phyloP scores from a whole-genome alignment of 2,329 filamentous ascomycete genomes.

The Acarospora socialis region DNA sequence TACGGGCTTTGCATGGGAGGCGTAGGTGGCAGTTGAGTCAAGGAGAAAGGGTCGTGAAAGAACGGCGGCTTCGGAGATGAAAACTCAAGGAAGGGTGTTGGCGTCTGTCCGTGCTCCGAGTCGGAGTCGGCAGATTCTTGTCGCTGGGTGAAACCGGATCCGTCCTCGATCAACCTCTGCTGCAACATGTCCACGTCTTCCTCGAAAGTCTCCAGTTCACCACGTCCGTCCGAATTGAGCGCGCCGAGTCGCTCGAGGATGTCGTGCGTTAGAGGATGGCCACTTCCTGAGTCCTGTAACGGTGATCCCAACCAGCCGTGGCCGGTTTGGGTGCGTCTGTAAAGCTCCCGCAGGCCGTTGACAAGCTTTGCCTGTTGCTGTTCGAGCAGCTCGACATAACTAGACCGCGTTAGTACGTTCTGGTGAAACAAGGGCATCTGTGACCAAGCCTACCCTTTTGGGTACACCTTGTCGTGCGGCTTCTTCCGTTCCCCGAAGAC shows the following conservation, averaged over 20 bases:
- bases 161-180: slow-evolving; percentile 38
- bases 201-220: slow-evolving; percentile 37
- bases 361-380: slow-evolving; percentile 51
- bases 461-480: slow-evolving; percentile 52
- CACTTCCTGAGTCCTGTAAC: slow-evolving; percentile 36
- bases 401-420: slow-evolving; percentile 17
- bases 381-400: slow-evolving; percentile 53
- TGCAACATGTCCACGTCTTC: slow-evolving; percentile 43
- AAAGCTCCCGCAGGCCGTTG: slow-evolving; percentile 45
- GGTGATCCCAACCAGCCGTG: slow-evolving; percentile 42
- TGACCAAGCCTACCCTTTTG: slow-evolving; percentile 42
- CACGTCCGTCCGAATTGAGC: slow-evolving; percentile 37
- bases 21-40: slow-evolving; percentile 3
- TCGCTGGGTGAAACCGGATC: slow-evolving; percentile 37
- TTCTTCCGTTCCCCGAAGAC: slow-evolving; percentile 53
- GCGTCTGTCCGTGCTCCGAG: not conserved
- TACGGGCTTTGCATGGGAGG: slow-evolving; percentile 7
- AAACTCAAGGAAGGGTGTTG: not conserved
- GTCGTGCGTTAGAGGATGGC: slow-evolving; percentile 48
- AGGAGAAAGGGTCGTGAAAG: too few relatives aligned
- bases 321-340: slow-evolving; percentile 37
- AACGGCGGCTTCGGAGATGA: not conserved
- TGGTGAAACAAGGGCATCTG: slow-evolving; percentile 4
- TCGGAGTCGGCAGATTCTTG: slow-evolving; percentile 41
- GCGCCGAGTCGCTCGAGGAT: slow-evolving; percentile 46